Percentiles rank a stretch among this genome's conserved stretches.
Conservation (phyloP, 208 protist species). For the Porcisia hertigi region DNA sequence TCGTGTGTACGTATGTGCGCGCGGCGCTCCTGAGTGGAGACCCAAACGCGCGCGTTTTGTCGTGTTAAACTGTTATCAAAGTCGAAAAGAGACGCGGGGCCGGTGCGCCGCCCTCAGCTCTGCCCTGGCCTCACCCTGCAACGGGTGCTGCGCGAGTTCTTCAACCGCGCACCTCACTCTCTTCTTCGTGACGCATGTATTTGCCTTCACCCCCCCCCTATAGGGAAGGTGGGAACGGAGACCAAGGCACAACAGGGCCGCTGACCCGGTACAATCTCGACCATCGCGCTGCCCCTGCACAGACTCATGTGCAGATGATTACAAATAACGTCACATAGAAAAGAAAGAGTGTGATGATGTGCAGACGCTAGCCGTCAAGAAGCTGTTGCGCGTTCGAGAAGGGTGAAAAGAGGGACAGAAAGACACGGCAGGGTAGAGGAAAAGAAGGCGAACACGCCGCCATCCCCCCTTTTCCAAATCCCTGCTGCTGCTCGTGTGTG, state of each 20-base stretch:
- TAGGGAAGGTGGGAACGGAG: neutral
- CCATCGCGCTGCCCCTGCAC: neutral
- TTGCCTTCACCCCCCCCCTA: neutral
- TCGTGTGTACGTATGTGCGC: neutral
- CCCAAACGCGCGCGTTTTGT: neutral
- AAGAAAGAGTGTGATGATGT: neutral
- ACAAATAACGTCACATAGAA: neutral
- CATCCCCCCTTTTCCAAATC: neutral
- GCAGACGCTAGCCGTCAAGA: neutral
- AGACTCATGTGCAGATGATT: neutral
- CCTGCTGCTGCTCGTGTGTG: neutral
- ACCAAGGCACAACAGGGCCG: neutral
- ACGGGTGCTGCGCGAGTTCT: neutral
- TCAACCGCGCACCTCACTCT: neutral
- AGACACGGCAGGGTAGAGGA: neutral
- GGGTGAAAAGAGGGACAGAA: neutral
- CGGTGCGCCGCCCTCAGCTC: neutral
- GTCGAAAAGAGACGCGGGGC: neutral
- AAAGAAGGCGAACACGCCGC: neutral
- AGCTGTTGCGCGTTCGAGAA: neutral
- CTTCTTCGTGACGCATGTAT: neutral
- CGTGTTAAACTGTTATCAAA: constrained; percentile 4
- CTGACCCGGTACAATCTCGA: neutral
- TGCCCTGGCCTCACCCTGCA: neutral
- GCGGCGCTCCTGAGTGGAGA: neutral